Evolutionary conservation across 345 rosid genomes (phyloP), one percentile per base, ranked within the genome.

Genomic region (Eucalyptus cloeziana): DNA sequence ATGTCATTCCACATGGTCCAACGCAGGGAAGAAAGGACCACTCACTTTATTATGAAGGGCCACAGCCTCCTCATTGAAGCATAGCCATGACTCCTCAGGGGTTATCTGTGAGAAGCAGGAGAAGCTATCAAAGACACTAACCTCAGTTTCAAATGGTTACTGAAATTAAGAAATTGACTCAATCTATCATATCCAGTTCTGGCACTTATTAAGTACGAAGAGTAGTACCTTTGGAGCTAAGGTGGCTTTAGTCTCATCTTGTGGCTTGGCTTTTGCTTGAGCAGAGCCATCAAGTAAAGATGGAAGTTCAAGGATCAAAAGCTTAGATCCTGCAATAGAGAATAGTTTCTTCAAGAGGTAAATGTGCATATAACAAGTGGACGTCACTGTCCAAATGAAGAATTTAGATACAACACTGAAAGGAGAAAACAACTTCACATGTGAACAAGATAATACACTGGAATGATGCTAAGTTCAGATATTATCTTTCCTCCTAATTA

Each of bases 171-270:
- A 52, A 52, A 51, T 49, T 37, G 47, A 21, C 58, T 50, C 43
- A 51, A 54, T 69, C 27, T 37, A 47, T 86, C 47, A 22, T 31
- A 51, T 11, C 64, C 9, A 14, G 27, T 43, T 88, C 47, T 27
- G 69, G 69, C 86, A 89, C 58, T 33, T 45, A 52, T 13, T 86
- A 17, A 17, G n/a, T 83, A 49, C 5, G 83, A 17, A 76, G 13
- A 89, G 81, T 33, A 67, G 86, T 91, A 96, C 98, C 97, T 96
- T 96, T 54, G 98, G 98, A 88, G 99, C 99, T 92, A 95, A 93
- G 49, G 98, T 95, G 92, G 94, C 98, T 93, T 93, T 92, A 86
- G 96, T 93, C 89, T 96, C 97, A 94, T 97, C 99, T 92, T 96
- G 99, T 7, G 96, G 94, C 90, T 93, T 93, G 51, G 99, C 98